Percentiles rank a stretch among this genome's conserved stretches.
Conservation (phyloP, 306 rosid genomes). For the Quercus aquifolioides region DNA sequence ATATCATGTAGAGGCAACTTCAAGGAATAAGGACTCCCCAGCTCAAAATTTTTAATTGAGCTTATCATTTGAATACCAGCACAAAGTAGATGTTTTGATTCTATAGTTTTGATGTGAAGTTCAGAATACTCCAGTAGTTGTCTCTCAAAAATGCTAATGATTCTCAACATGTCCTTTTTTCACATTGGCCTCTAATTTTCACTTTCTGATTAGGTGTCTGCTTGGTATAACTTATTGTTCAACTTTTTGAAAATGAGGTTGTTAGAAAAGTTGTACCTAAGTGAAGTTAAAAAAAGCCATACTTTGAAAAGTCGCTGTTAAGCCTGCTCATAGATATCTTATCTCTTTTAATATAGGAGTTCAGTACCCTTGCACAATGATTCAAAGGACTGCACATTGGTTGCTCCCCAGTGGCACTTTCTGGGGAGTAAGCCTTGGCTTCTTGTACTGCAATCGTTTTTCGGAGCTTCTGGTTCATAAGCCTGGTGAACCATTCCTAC, state of each 20-base stretch:
- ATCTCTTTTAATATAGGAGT: slow-evolving; percentile 19
- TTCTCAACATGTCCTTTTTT: background rate
- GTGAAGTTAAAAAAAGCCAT: no score
- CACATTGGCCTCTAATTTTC: background rate
- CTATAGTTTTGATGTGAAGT: background rate
- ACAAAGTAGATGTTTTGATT: background rate
- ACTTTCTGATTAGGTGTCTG: no score
- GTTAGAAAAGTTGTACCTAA: no score
- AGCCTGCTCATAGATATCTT: no score
- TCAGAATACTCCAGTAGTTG: background rate
- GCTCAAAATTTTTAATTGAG: background rate
- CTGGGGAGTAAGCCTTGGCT: slow-evolving; percentile 36
- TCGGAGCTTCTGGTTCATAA: slow-evolving; percentile 49
- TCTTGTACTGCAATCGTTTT: slow-evolving; percentile 41
- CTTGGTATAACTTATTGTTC: no score
- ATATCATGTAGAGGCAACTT: background rate
- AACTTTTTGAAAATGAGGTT: no score
- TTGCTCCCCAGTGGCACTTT: slow-evolving; percentile 16
- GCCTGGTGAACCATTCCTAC: slow-evolving; percentile 43
- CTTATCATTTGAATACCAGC: background rate
- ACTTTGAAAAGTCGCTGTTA: no score
- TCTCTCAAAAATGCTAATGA: background rate
- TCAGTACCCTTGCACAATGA: slow-evolving; percentile 41
- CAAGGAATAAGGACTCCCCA: background rate
- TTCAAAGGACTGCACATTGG: slow-evolving; percentile 45